phyloP scores from a whole-genome alignment of 768 basidiomycete genomes.

The Tephrocybe sp. region DNA sequence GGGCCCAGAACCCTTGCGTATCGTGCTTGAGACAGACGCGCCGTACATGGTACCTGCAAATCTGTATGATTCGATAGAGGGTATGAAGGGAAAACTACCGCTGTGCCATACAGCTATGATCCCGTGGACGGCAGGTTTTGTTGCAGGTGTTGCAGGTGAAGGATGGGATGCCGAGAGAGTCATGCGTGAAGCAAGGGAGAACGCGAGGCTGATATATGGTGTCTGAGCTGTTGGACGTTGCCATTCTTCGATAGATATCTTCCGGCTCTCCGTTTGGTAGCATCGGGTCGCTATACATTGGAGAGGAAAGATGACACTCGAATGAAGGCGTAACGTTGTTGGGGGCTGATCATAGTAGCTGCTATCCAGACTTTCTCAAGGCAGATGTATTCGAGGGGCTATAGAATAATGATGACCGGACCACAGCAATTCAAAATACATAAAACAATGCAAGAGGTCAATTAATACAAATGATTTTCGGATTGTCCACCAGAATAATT shows the following conservation, averaged over 20 bases:
- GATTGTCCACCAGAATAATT: not conserved
- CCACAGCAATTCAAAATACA: too few species aligned
- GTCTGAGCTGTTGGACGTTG: constrained; percentile 21
- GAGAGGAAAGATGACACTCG: too few species aligned
- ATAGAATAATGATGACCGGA: too few species aligned
- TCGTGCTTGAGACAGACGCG: constrained; percentile 82
- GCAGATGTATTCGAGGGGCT: too few species aligned
- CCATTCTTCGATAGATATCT: too few species aligned
- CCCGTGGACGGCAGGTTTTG: constrained; percentile 80
- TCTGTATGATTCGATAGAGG: constrained; percentile 55
- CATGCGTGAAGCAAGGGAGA: constrained; percentile 60
- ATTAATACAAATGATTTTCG: constrained; percentile 8
- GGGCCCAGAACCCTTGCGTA: constrained; percentile 34
- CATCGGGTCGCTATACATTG: too few species aligned
- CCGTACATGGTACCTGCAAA: constrained; percentile 85
- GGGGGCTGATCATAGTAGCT: too few species aligned
- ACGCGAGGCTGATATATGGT: constrained; percentile 63
- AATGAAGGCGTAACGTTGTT: too few species aligned
- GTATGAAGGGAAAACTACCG: constrained; percentile 58
- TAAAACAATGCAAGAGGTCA: not conserved
- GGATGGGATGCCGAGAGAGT: constrained; percentile 55
- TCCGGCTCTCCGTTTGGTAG: too few species aligned
- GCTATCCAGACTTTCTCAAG: too few species aligned
- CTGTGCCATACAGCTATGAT: constrained; percentile 80
- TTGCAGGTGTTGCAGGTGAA: constrained; percentile 46